Percentiles rank a stretch among this genome's conserved stretches.
These are phyloP conservation scores for Coniella lustricola DNA, from an alignment of 2,329 filamentous ascomycete genomes.

Conservation along the genomic window DNA sequence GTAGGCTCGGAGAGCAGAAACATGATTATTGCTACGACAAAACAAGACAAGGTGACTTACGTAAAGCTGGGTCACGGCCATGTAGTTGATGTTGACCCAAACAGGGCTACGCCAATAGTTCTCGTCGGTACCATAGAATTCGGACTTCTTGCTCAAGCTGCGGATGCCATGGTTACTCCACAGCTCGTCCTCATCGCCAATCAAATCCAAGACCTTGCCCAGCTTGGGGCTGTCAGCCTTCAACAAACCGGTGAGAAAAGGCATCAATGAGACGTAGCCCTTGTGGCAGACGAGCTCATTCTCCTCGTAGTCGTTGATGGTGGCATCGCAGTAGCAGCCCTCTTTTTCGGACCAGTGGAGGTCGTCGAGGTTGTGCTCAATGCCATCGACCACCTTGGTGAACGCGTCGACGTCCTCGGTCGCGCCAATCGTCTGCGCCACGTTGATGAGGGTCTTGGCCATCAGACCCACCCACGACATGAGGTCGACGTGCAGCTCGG, in stretches of 20 bases:
- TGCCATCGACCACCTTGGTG: slow-evolving; percentile 63
- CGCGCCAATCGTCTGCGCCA: slow-evolving; percentile 69
- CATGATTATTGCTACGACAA: too few species aligned
- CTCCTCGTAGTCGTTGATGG: slow-evolving; percentile 92
- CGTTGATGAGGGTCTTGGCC: slow-evolving; percentile 74
- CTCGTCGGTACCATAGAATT: slow-evolving; percentile 81
- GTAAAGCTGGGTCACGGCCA: slow-evolving; percentile 70
- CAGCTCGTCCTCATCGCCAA: slow-evolving; percentile 76
- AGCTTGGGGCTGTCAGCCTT: slow-evolving; percentile 67
- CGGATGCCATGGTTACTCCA: slow-evolving; percentile 86
- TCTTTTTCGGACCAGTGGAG: slow-evolving; percentile 83
- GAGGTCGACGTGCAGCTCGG: slow-evolving; percentile 90
- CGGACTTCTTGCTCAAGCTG: slow-evolving; percentile 76
- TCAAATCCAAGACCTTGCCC: slow-evolving; percentile 66
- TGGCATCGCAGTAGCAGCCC: slow-evolving; percentile 87
- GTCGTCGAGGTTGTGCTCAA: slow-evolving; percentile 80
- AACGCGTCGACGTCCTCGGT: slow-evolving; percentile 71
- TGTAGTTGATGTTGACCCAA: slow-evolving; percentile 95
- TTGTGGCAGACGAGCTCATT: slow-evolving; percentile 87
- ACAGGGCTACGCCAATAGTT: slow-evolving; percentile 96
- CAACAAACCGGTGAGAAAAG: slow-evolving; percentile 79
- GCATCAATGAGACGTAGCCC: slow-evolving; percentile 90
- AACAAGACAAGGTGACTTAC: slow-evolving; percentile 47
- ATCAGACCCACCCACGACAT: slow-evolving; percentile 98
- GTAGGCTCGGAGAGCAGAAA: too few species aligned